phyloP scores from a whole-genome alignment of 2,329 filamentous ascomycete species.

The Neofusicoccum sp. region DNA sequence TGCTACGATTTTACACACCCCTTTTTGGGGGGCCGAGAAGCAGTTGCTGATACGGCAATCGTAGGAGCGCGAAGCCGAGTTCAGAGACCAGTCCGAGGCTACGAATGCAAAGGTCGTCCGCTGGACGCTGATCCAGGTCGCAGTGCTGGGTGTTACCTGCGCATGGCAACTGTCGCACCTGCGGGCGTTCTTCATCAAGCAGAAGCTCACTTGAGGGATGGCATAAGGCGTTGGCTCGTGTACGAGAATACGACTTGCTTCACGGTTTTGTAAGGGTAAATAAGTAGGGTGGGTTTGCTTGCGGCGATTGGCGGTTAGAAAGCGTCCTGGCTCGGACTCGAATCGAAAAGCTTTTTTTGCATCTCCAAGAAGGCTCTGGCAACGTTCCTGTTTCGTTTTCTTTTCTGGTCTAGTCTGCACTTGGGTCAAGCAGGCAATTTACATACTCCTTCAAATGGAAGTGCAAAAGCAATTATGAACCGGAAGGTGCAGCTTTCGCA shows the following conservation, averaged over 20 bases:
- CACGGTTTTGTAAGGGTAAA: not conserved
- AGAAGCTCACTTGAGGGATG: conserved; percentile 80
- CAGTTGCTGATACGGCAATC: not conserved
- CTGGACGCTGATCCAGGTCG: conserved; percentile 89
- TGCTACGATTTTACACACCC: not conserved
- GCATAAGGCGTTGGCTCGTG: not conserved
- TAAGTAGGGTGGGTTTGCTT: not conserved
- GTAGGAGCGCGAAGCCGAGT: conserved; percentile 94
- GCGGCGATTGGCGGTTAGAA: not conserved
- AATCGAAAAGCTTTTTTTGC: not conserved
- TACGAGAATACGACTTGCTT: conserved; percentile 8
- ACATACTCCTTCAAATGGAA: too few relatives aligned
- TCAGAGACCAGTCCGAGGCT: conserved; percentile 92
- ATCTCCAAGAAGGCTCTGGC: too few relatives aligned
- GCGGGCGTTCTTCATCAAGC: conserved; percentile 98
- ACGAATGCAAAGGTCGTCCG: conserved; percentile 90
- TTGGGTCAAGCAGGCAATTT: too few relatives aligned
- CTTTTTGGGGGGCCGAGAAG: too few relatives aligned
- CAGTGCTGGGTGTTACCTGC: conserved; percentile 81
- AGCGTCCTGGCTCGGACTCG: not conserved
- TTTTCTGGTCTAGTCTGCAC: too few relatives aligned
- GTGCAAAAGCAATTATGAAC: too few relatives aligned
- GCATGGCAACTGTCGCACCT: conserved; percentile 97
- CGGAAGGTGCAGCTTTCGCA: too few relatives aligned
- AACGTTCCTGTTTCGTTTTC: too few relatives aligned